These are phyloP conservation scores for Asclepias syriaca DNA, from an alignment of 257 asterid genomes.

Conservation along the genomic window DNA sequence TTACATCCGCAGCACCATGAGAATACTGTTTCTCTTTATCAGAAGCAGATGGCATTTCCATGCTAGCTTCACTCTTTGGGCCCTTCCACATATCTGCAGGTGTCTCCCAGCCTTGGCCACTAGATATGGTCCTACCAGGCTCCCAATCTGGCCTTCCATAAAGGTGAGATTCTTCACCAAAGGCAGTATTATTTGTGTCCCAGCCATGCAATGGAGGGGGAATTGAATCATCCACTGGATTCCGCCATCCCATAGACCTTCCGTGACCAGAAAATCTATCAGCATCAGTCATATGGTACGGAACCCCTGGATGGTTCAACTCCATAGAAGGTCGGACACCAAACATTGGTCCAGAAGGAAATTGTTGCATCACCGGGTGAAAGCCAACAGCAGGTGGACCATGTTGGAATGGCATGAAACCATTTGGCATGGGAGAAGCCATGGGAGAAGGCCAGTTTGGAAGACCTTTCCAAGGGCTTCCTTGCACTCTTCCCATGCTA, in stretches of 20 bases:
- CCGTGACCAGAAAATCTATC: conserved; percentile 77
- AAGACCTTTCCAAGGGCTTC: conserved; percentile 84
- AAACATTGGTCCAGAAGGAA: conserved; percentile 67
- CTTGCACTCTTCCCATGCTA: conserved; percentile 69
- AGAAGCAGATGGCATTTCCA: conserved; percentile 44
- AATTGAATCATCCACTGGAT: conserved; percentile 56
- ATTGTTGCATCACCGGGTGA: conserved; percentile 80
- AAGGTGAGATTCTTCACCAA: conserved; percentile 71
- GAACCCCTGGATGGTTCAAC: conserved; percentile 57
- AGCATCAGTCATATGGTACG: conserved; percentile 70
- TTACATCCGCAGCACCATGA: conserved; percentile 40
- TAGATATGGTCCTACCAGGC: conserved; percentile 41
- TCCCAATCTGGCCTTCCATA: conserved; percentile 91
- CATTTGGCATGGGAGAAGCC: conserved; percentile 58
- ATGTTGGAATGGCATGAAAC: conserved; percentile 90
- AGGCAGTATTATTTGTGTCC: conserved; percentile 63
- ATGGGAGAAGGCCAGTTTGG: conserved; percentile 75
- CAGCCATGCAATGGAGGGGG: conserved; percentile 63
- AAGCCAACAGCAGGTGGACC: conserved; percentile 73
- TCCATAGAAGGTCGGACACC: conserved; percentile 89
- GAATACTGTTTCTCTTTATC: conserved; percentile 53
- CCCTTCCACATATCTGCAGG: conserved; percentile 69
- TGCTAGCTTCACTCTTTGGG: conserved; percentile 44
- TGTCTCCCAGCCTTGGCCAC: conserved; percentile 57
- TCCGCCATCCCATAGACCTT: conserved; percentile 82